Percentiles rank a stretch among this genome's conserved stretches.
phyloP scores from a whole-genome alignment of 2,329 filamentous ascomycete genomes.

The Fusarium penzigii region DNA sequence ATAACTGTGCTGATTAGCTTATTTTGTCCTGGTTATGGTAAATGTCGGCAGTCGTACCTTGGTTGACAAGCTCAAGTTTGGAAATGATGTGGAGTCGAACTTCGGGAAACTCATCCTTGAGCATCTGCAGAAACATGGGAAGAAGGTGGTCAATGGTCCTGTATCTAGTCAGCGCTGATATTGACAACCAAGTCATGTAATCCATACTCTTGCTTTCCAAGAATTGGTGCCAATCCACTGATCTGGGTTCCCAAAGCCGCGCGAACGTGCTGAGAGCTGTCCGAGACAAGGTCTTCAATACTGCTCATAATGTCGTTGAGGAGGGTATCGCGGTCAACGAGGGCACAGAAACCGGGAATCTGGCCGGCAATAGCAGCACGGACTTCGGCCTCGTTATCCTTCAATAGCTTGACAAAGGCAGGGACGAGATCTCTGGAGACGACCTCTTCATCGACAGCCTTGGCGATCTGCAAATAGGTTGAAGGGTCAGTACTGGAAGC shows the following conservation, averaged over 20 bases:
- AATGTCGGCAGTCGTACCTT: slow-evolving; percentile 59
- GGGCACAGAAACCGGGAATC: slow-evolving; percentile 92
- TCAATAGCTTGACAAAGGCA: slow-evolving; percentile 94
- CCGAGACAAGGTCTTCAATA: slow-evolving; percentile 93
- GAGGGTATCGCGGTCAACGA: slow-evolving; percentile 84
- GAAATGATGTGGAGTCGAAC: slow-evolving; percentile 98
- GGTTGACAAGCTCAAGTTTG: slow-evolving; percentile 98
- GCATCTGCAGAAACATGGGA: slow-evolving; percentile 98
- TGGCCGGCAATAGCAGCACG: slow-evolving; percentile 95
- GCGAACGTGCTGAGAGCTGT: slow-evolving; percentile 94
- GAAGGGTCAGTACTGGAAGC: slow-evolving; percentile 2
- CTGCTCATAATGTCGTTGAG: slow-evolving; percentile 96
- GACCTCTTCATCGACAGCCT: slow-evolving; percentile 97
- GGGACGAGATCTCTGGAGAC: slow-evolving; percentile 92
- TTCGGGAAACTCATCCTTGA: slow-evolving; percentile 98
- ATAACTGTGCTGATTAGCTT: slow-evolving; percentile 66
- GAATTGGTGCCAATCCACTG: slow-evolving; percentile 91
- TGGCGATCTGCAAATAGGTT: slow-evolving; percentile 71
- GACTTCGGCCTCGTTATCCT: slow-evolving; percentile 97
- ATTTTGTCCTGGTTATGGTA: neutral
- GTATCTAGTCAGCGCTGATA: neutral
- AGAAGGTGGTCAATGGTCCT: slow-evolving; percentile 95
- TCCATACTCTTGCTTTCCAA: slow-evolving; percentile 93
- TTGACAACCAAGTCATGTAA: neutral
- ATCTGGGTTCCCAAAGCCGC: slow-evolving; percentile 95